Conservation (phyloP, 2,329 filamentous ascomycete genomes). For the Tolypocladium pustulatum region DNA sequence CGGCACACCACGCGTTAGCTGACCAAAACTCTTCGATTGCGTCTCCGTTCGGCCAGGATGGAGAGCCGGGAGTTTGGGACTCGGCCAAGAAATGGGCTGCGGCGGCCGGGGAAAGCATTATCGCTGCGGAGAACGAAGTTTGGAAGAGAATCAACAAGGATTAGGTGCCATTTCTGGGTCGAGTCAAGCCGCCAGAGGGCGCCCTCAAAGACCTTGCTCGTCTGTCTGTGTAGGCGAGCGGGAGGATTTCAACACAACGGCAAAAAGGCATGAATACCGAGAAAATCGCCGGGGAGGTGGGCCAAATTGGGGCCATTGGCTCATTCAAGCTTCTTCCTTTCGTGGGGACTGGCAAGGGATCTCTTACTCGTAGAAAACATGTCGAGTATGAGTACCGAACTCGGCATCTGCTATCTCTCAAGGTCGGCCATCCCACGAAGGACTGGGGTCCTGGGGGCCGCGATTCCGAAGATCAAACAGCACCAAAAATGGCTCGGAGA, state of each 20-base stretch:
- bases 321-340: neutral
- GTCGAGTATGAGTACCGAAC: neutral
- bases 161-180: slow-evolving; percentile 12
- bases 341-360: neutral
- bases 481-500: neutral
- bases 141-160: slow-evolving; percentile 55
- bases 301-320: neutral
- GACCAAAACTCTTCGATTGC: slow-evolving; percentile 8
- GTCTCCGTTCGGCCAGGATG: slow-evolving; percentile 15
- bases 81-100: slow-evolving; percentile 47
- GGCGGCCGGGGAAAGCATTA: slow-evolving; percentile 45
- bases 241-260: neutral
- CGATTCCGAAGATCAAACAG: neutral
- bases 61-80: slow-evolving; percentile 40
- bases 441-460: neutral
- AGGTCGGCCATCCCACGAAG: neutral
- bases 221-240: neutral
- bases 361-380: neutral
- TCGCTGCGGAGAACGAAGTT: slow-evolving; percentile 48
- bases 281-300: neutral
- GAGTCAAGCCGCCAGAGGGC: neutral
- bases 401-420: neutral
- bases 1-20: slow-evolving; percentile 25
- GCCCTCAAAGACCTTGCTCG: neutral
- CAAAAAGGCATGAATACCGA: neutral